Conservation (phyloP, 225 moss, liverwort and hornwort genomes). For the Climacium dendroides region DNA sequence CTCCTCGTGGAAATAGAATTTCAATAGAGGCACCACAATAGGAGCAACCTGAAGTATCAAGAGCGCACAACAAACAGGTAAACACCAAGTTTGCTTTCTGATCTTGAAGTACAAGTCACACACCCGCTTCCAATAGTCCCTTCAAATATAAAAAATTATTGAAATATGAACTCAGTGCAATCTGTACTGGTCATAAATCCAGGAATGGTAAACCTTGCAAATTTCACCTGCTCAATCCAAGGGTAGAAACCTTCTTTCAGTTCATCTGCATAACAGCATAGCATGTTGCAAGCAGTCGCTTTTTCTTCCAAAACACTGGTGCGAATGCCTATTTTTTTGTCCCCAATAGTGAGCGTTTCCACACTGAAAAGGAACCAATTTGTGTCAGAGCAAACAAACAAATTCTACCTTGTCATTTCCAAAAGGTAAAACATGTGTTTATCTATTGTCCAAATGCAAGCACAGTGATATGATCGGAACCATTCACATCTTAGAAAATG, state of each 20-base stretch:
- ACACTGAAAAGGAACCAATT: constrained; percentile 38
- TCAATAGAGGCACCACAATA: constrained; percentile 84
- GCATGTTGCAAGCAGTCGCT: constrained; percentile 98
- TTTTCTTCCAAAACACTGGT: constrained; percentile 99
- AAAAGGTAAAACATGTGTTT: neutral
- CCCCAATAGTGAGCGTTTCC: constrained; percentile 96
- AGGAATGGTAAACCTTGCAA: neutral
- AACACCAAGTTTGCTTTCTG: neutral
- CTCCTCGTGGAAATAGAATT: constrained; percentile 98
- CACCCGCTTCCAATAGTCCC: neutral
- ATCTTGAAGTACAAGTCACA: neutral
- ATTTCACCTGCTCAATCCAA: constrained; percentile 93
- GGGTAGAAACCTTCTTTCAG: constrained; percentile 97
- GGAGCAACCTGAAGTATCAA: constrained; percentile 67
- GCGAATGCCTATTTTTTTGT: constrained; percentile 96
- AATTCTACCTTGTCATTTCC: neutral
- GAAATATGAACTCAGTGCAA: neutral
- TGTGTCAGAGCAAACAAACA: neutral
- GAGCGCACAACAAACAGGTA: neutral
- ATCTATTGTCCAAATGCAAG: neutral
- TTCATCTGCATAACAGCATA: constrained; percentile 99
- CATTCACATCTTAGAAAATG: neutral
- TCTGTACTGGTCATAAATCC: neutral
- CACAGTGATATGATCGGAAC: neutral
- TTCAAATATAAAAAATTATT: neutral